Conservation (phyloP, 2,329 filamentous ascomycete species). For the Curvularia verruculosa region DNA sequence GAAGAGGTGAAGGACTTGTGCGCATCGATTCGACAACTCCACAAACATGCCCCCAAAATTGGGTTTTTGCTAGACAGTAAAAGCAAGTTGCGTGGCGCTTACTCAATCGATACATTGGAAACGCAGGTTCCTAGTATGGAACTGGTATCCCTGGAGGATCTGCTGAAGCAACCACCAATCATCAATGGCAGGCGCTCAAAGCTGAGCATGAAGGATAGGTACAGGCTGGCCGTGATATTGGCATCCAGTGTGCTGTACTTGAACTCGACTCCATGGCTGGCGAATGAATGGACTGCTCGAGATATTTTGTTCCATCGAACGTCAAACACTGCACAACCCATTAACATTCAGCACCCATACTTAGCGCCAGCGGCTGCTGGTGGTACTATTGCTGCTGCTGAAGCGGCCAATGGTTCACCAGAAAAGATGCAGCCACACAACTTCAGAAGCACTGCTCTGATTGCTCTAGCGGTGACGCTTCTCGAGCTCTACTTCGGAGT, state of each 20-base stretch:
- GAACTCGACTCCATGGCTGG: slow-evolving; percentile 47
- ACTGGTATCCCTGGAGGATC: slow-evolving; percentile 40
- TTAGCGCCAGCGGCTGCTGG: slow-evolving; percentile 27
- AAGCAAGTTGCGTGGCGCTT: slow-evolving; percentile 39
- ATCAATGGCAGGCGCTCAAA: slow-evolving; percentile 36
- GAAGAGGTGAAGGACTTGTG: slow-evolving; percentile 47
- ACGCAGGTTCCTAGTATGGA: slow-evolving; percentile 21
- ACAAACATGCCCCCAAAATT: slow-evolving; percentile 35
- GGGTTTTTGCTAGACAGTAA: slow-evolving; percentile 44
- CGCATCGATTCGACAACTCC: slow-evolving; percentile 40
- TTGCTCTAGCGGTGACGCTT: slow-evolving; percentile 43
- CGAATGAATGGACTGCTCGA: slow-evolving; percentile 41
- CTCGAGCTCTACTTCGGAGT: slow-evolving; percentile 48
- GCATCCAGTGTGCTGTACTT: slow-evolving; percentile 47
- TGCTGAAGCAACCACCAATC: slow-evolving; percentile 35
- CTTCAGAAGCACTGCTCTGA: slow-evolving; percentile 45
- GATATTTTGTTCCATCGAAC: slow-evolving; percentile 44
- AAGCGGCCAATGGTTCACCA: slow-evolving; percentile 10
- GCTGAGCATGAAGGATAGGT: slow-evolving; percentile 45
- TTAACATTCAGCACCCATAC: slow-evolving; percentile 45
- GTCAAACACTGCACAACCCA: slow-evolving; percentile 18
- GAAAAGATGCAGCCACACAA: slow-evolving; percentile 15
- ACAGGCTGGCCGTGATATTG: slow-evolving; percentile 45
- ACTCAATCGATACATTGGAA: slow-evolving; percentile 28
- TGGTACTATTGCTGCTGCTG: no score